These are phyloP conservation scores for Lactifluus piperatus DNA, from an alignment of 768 basidiomycete species.

Conservation along the genomic window DNA sequence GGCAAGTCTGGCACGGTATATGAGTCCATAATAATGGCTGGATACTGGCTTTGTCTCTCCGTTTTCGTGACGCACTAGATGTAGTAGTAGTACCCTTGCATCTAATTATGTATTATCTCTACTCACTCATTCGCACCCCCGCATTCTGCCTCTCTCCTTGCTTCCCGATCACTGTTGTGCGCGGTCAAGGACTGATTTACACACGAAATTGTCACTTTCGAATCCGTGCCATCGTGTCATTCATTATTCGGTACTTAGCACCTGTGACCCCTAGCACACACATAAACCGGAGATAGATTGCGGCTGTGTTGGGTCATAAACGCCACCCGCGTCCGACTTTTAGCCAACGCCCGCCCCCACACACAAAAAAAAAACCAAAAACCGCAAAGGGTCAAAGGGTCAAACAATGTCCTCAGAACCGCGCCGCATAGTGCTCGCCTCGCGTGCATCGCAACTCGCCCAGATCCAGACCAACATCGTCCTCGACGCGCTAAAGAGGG, in stretches of 20 bases:
- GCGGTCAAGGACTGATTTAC: not conserved
- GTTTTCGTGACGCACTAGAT: not conserved
- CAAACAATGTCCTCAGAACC: slow-evolving; percentile 17
- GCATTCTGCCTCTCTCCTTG: not conserved
- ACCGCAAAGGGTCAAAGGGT: too few relatives aligned
- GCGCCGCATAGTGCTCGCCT: slow-evolving; percentile 67
- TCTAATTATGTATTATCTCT: slow-evolving; percentile 8
- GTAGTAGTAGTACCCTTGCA: not conserved
- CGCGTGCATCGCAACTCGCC: slow-evolving; percentile 81
- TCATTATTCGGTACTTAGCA: not conserved
- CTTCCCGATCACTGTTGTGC: not conserved
- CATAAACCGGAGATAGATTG: too few relatives aligned
- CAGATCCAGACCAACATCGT: slow-evolving; percentile 85
- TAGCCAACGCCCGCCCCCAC: too few relatives aligned
- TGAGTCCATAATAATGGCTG: slow-evolving; percentile 62
- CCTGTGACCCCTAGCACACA: not conserved
- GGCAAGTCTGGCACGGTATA: slow-evolving; percentile 71
- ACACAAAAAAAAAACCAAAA: not conserved
- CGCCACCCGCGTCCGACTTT: too few relatives aligned
- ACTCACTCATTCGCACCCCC: not conserved
- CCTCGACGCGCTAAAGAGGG: slow-evolving; percentile 47
- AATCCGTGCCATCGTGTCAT: not conserved
- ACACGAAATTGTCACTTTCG: not conserved
- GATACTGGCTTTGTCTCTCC: not conserved
- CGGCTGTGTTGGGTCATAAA: too few relatives aligned